Evolutionary conservation across 202 grass and related monocot species (phyloP).

Genomic region (Panicum virgatum): DNA sequence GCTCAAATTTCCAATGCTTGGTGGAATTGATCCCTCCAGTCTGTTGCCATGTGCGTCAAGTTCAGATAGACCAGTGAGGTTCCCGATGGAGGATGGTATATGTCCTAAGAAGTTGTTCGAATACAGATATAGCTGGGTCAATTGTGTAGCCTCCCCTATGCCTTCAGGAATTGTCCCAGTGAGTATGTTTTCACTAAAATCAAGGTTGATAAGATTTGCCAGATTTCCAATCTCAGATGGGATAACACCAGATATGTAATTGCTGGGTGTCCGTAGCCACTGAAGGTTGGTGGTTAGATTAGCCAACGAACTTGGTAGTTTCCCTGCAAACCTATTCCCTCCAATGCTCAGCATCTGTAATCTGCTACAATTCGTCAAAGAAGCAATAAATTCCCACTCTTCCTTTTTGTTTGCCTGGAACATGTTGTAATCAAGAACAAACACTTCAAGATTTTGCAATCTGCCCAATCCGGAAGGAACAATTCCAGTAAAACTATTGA

Average conservation of each 20-base stretch:
- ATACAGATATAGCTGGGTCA: conserved; percentile 14
- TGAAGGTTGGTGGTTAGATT: conserved; percentile 35
- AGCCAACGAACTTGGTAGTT: conserved; percentile 7
- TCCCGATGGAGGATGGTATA: conserved; percentile 29
- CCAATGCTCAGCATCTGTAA: background rate
- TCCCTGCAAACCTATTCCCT: conserved; percentile 16
- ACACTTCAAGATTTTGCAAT: conserved; percentile 9
- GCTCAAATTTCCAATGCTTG: conserved; percentile 46
- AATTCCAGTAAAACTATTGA: background rate
- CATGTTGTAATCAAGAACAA: too few species aligned
- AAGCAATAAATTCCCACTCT: conserved; percentile 31
- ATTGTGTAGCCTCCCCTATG: conserved; percentile 34
- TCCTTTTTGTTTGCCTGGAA: too few species aligned
- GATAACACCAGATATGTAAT: conserved; percentile 33
- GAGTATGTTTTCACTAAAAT: conserved; percentile 21
- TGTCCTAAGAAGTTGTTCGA: conserved; percentile 25
- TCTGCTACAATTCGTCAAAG: conserved; percentile 35
- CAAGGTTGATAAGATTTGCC: conserved; percentile 6
- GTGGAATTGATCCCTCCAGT: conserved; percentile 35
- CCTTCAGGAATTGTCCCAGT: conserved; percentile 33
- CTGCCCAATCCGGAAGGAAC: conserved; percentile 22
- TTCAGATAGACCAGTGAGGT: conserved; percentile 23
- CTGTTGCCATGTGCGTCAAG: conserved; percentile 26
- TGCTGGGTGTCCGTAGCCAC: background rate
- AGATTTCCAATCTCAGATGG: conserved; percentile 40